Base-by-base conservation (phyloP, 768 basidiomycete species). In the Boletellus ananiceps region DNA sequence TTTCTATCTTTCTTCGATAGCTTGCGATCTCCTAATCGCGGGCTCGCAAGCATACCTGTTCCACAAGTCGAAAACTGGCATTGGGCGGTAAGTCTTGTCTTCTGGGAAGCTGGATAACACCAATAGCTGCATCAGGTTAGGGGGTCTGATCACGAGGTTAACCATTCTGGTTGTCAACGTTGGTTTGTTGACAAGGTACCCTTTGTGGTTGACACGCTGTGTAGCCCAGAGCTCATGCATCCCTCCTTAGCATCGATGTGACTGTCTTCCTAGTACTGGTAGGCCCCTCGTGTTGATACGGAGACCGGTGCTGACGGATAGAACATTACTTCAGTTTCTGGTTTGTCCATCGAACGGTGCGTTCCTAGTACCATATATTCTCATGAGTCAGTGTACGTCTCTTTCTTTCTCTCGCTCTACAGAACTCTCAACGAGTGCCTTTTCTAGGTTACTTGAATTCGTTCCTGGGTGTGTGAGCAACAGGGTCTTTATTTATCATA, bases 311-410 rank as follows among this genome's bases (percentile, higher is more conserved):
- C 36, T 61, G 19, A 64, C 11, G 3, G 5, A 27, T 21, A 11
- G 12, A 23, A 38, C 11, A 23, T 18, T n/a, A 9, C 13, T 4
- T 13, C 35, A 70, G 69, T 70, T 70, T 54, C 52, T 70, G 42
- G 59, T 54, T n/a, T 71, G 69, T 42, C 69, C 69, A 4, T 51
- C 49, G 34, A 71, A 71, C 25, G 69, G 69, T 29, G 59, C 58
- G 2, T 70, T 70, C 38, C 66, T 70, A 32, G 59, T 70, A 9
- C 69, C 69, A 0, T 70, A 70, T 45, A 67, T 70, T 45, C 64
- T 70, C 5, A 68, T 70, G 60, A 71, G 70, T 27, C 69, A 71
- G 46, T 70, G 69, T 66, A 31, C 38, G 70, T 38, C 33, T 6
- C 19, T 34, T 5, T 2, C 5, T 18, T 7, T 5, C 44, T 40